A percentile compares a stretch with the other conserved stretches of the same genome.
Evolutionary conservation across 2,329 filamentous ascomycete genomes (phyloP).

Genomic region (Colletotrichum eleusines): DNA sequence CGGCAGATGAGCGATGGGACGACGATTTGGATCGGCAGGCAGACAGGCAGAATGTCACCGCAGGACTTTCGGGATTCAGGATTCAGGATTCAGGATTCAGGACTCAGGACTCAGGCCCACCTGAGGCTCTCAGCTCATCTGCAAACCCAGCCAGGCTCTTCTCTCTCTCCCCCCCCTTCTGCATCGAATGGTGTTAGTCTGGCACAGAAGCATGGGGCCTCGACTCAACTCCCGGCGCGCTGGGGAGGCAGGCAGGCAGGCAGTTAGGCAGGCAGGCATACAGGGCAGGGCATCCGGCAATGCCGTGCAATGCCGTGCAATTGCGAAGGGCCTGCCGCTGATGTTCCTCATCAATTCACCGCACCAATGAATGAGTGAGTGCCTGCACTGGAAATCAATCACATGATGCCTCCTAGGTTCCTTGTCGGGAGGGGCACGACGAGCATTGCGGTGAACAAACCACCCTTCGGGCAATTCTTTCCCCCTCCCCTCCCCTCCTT

Average conservation of each 20-base stretch:
- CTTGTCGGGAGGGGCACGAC: too few relatives aligned
- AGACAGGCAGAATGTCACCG: not conserved
- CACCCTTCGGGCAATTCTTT: slow-evolving; percentile 16
- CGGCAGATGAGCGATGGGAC: not conserved
- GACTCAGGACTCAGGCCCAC: not conserved
- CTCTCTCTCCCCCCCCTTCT: too few relatives aligned
- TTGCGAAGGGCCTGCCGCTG: not conserved
- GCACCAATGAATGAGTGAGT: not conserved
- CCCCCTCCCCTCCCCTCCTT: not conserved
- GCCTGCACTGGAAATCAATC: not conserved
- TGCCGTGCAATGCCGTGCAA: slow-evolving; percentile 11
- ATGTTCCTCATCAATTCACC: slow-evolving; percentile 1
- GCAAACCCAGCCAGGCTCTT: not conserved
- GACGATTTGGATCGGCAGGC: slow-evolving; percentile 33
- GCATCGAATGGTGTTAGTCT: not conserved
- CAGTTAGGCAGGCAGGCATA: too few relatives aligned
- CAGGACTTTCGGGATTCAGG: not conserved
- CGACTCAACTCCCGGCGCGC: slow-evolving; percentile 5
- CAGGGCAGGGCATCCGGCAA: not conserved
- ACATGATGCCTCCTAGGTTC: not conserved
- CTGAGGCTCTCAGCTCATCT: slow-evolving; percentile 6
- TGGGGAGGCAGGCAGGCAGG: too few relatives aligned
- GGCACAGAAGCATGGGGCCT: slow-evolving; percentile 3
- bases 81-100: not conserved
- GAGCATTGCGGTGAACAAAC: not conserved